A percentile compares a stretch with the other conserved stretches of the same genome.
Conservation (phyloP, 345 rosid genomes). For the Eucalyptus curtisii region DNA sequence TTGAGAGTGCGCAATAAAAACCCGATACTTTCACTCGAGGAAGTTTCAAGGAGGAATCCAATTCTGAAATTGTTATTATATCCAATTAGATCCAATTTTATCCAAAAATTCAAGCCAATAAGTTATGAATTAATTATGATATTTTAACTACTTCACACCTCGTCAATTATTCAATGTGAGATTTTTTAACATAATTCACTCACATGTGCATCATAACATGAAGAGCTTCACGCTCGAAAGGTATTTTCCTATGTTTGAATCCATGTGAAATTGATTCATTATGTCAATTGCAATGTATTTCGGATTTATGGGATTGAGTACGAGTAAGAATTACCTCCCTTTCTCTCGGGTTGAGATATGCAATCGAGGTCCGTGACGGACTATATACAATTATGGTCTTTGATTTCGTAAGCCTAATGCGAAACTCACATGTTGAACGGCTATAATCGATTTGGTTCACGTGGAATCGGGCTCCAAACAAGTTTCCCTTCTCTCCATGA, state of each 20-base stretch:
- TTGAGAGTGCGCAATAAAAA: too few relatives aligned
- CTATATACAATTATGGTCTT: background rate
- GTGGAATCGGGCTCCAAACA: background rate
- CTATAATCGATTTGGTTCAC: background rate
- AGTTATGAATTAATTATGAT: fast-evolving
- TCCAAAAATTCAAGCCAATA: fast-evolving
- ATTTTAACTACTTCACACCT: too few relatives aligned
- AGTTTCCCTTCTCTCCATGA: background rate
- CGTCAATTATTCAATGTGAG: fast-evolving
- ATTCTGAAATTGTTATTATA: fast-evolving
- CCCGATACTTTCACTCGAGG: fast-evolving
- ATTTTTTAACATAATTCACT: too few relatives aligned
- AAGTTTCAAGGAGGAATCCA: too few relatives aligned
- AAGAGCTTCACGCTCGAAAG: fast-evolving
- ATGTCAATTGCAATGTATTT: background rate
- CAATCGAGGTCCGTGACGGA: fast-evolving
- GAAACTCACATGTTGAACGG: background rate
- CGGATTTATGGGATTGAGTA: fast-evolving
- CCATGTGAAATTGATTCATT: background rate
- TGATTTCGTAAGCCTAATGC: background rate
- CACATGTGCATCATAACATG: fast-evolving
- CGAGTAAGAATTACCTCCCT: fast-evolving
- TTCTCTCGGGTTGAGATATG: background rate
- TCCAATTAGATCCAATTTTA: fast-evolving
- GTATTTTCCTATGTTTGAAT: fast-evolving